These are phyloP conservation scores for Monosporascus sp. DNA, from an alignment of 2,329 filamentous ascomycete species.

Conservation along the genomic window DNA sequence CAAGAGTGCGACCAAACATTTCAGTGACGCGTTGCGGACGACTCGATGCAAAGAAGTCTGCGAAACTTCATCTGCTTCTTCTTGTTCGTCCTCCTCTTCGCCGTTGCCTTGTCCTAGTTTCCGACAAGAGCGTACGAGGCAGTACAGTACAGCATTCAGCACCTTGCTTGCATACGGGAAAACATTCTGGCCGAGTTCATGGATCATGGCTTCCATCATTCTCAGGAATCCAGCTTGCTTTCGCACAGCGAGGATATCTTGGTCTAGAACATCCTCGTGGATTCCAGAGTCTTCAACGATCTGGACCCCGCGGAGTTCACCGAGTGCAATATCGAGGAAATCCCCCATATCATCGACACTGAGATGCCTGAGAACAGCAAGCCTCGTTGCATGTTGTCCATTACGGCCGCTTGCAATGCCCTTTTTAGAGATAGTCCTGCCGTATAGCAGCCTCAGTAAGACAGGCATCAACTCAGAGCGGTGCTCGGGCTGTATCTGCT, in stretches of 20 bases:
- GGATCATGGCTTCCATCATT: slow-evolving; percentile 83
- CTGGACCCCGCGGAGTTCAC: slow-evolving; percentile 57
- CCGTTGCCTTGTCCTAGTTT: slow-evolving; percentile 41
- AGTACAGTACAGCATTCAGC: slow-evolving; percentile 75
- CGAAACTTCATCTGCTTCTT: slow-evolving; percentile 33
- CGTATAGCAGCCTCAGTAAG: slow-evolving; percentile 81
- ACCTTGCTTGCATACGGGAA: slow-evolving; percentile 62
- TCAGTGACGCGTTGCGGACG: slow-evolving; percentile 67
- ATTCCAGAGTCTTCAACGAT: slow-evolving; percentile 48
- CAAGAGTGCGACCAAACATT: slow-evolving; percentile 76
- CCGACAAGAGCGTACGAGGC: slow-evolving; percentile 64
- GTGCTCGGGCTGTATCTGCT: slow-evolving; percentile 68
- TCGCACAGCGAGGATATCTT: slow-evolving; percentile 58
- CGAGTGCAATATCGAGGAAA: slow-evolving; percentile 79
- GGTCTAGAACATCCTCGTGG: slow-evolving; percentile 47
- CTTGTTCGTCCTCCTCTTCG: slow-evolving; percentile 27
- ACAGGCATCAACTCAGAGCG: slow-evolving; percentile 74
- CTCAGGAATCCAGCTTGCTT: slow-evolving; percentile 90
- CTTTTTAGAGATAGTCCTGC: slow-evolving; percentile 77
- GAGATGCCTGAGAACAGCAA: slow-evolving; percentile 76
- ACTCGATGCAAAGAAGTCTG: slow-evolving; percentile 57
- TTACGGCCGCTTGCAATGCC: slow-evolving; percentile 71
- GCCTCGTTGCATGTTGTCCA: slow-evolving; percentile 73
- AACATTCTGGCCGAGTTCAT: slow-evolving; percentile 73
- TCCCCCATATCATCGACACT: slow-evolving; percentile 66